These are phyloP conservation scores for Tulasnella sp. DNA, from an alignment of 768 basidiomycete species.

Conservation along the genomic window DNA sequence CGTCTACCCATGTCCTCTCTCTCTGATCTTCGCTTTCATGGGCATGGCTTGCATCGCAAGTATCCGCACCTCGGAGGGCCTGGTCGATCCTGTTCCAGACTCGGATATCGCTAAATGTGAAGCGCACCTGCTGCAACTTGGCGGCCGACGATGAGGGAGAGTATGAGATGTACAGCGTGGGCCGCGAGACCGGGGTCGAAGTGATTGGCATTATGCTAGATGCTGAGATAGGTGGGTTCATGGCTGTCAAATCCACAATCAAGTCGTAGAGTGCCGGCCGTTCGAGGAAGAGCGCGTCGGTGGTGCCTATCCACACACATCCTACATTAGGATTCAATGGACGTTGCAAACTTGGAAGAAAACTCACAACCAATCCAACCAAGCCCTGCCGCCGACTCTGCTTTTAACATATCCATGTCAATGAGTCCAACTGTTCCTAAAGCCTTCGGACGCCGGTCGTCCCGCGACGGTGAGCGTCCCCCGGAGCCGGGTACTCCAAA, in stretches of 20 bases:
- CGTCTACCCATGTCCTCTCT: neutral
- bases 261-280: slow-evolving; percentile 71
- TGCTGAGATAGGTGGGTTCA: slow-evolving; percentile 30
- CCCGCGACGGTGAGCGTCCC: neutral
- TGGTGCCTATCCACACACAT: slow-evolving; percentile 40
- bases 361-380: slow-evolving; percentile 75
- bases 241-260: slow-evolving; percentile 65
- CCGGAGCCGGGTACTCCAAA: slow-evolving; percentile 11
- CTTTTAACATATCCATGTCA: slow-evolving; percentile 52
- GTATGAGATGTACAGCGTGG: slow-evolving; percentile 43
- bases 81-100: slow-evolving; percentile 72
- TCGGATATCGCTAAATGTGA: slow-evolving; percentile 76
- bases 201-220: slow-evolving; percentile 30
- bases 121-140: slow-evolving; percentile 51
- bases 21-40: slow-evolving; percentile 5
- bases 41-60: neutral
- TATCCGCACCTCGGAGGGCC: slow-evolving; percentile 32
- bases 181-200: slow-evolving; percentile 33
- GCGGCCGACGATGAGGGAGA: slow-evolving; percentile 27
- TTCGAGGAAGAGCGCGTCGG: slow-evolving; percentile 75
- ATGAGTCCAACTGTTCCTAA: slow-evolving; percentile 72
- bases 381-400: slow-evolving; percentile 44
- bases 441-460: slow-evolving; percentile 31
- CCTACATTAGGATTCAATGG: neutral
- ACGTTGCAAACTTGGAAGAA: no score